Evolutionary conservation across 2,329 filamentous ascomycete species (phyloP), one percentile per base, ranked within the genome.

Genomic region (Fusarium brevicatenulatum): DNA sequence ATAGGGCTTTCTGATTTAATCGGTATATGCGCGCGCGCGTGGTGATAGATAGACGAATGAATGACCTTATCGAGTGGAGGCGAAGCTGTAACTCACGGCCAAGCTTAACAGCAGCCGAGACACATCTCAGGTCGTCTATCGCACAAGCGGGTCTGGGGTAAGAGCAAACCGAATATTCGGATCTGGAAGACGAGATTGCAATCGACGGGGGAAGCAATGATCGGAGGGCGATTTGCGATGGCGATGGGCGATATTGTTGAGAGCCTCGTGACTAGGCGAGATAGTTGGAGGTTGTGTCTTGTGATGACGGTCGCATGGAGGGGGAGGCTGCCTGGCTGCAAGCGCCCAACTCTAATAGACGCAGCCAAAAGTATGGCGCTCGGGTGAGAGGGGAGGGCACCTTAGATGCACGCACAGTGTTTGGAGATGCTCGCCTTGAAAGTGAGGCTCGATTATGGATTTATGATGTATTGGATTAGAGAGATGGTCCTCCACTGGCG

Each of bases 71-170:
- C 50, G 40, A 66, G 56, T 68, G 65, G 53, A 55, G 37, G 55
- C 44, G 53, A 50, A 67, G 72, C 59, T 63, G 66, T 58, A 40
- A 67, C 42, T 57, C 54, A 44, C 52, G 57, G 40, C 49, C 46
- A 68, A 72, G 76, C 64, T 78, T 66, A 78, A 65, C 59, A 53
- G 58, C 52, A 75, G 73, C 76, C 73, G 76, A 78, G 76, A 78
- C 76, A 78, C 76, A 78, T 77, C 53, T 75, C 76, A 68, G 60
- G 66, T 46, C 37, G 52, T 57, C 49, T 49, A 59, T 44, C 58
- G 40, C 25, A 54, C 36, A 36, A 72, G 71, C 60, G 68, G 72
- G 61, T 74, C 72, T 63, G 72, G 71, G 68, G 68, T 56, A 63
- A 28, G 34, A 19, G 25, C 19, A 50, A 62, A 53, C 18, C 44